Evolutionary conservation across 208 protist genomes (phyloP), one percentile per base, ranked within the genome.

Genomic region (Tritrichomonas foetus): DNA sequence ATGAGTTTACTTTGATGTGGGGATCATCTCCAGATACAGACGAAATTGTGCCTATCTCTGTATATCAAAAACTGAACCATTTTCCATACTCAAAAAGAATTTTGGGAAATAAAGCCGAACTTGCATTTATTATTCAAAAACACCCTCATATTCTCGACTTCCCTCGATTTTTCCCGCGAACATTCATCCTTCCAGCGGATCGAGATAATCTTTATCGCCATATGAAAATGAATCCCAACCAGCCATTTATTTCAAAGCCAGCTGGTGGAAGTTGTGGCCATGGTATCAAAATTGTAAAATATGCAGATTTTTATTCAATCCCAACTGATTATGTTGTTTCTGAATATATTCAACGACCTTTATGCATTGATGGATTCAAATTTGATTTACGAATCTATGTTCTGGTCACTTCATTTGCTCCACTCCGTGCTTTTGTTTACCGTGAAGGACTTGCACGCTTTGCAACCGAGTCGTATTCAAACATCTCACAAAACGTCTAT

Each of bases 331-430:
- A 41, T 39, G 94, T 94, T 55, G 94, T 95, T 33, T 94, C 94
- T 93, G 66, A 93, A 13, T 95, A 95, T 66, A 75, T 95, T 3
- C 3, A 25, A 33, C 75, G 95, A 11, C 95, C 95, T 44, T 61
- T 95, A 11, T 22, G 93, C 1, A 82, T 95, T 82, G 92, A 94
- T 92, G 92, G 93, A 16, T 82, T 94, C 74, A 95, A 95, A 94
- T 95, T 94, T 39, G 95, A 95, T 47, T 39, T 95, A 14, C 44
- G 95, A 30, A 47, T 95, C 11, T 95, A 95, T 61, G 95, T 95
- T 33, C 66, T 95, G 16, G 93, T 95, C 44, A 94, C 92, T 9
- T 61, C 44, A 39, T 75, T 93, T 69, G 27, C n/a, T 13, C 95
- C 95, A 61, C 94, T 95, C n/a, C 93, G 94, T 41, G 93, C 92